Base-by-base conservation (phyloP, 2,329 filamentous ascomycete genomes). In the Xylaria sp. region DNA sequence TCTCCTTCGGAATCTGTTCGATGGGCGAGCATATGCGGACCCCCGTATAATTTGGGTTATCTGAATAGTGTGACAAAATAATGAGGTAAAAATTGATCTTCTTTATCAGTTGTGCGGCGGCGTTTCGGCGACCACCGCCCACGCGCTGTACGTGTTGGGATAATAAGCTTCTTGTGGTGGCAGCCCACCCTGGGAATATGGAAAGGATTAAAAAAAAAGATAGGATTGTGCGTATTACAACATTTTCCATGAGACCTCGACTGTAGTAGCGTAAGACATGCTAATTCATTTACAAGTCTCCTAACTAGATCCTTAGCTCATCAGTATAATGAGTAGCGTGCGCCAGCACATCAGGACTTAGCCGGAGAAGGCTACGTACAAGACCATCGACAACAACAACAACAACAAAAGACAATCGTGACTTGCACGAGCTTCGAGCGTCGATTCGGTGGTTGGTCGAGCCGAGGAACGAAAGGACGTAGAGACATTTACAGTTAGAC, bases 371-470 rank as follows among this genome's bases (percentile, higher is more conserved):
- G 59, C 63, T 65, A 65, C 46, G 4, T 56, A 23, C 5, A 13
- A 46, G 31, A 57, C 28, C 28, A 28, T 40, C 6, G 23, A 54
- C n/a, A 6, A 15, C 6, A 38, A 54, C n/a, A 6, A 15, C 6
- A 13, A 38, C 33, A 13, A 38, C 33, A 33, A 38, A 4, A 23
- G 33, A 28, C 4, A 20, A 46, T 46, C 23, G 48, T 53, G 59
- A 56, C 48, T 63, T 49, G 42, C 62, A 64, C 62, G 23, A 9
- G 62, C 31, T 51, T 58, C 10, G 11, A 53, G 26, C 28, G 42
- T 75, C 74, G 72, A 38, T 51, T 75, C 74, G 72, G 74, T 74
- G 69, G 71, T 73, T 73, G 53, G 74, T 73, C 70, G 65, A 74
- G 66, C 75, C 75, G 75, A 76, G 70, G 69, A 40, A 57, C 62